Conservation (phyloP, 1,284 basidiomycete genomes). For the Trichosporon ovoides region DNA sequence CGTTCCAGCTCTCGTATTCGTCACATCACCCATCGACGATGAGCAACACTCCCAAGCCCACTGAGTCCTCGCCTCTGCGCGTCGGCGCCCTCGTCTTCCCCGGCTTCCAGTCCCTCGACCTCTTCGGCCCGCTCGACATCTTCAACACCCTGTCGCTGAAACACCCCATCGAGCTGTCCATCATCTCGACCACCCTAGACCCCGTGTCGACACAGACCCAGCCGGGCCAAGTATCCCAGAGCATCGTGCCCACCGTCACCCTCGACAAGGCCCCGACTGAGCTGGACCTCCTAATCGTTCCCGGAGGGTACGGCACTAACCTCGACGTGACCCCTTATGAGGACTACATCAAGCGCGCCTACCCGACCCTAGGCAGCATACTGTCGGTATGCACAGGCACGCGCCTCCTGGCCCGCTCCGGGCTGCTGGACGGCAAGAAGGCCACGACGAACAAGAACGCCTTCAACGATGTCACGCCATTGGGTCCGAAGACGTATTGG, state of each 20-base stretch:
- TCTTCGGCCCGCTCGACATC: constrained; percentile 16
- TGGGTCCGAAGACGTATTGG: neutral
- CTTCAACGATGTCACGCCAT: constrained; percentile 4
- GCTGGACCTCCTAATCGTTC: constrained; percentile 2
- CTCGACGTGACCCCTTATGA: constrained; percentile 14
- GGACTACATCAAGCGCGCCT: constrained; percentile 19
- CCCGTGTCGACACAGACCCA: neutral
- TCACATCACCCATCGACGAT: neutral
- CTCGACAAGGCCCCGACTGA: constrained; percentile 7
- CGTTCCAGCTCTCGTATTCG: no score
- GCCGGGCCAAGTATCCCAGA: constrained; percentile 10
- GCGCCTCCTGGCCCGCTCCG: constrained; percentile 22
- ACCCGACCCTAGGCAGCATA: constrained; percentile 10
- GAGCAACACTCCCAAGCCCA: neutral
- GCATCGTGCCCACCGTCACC: constrained; percentile 18
- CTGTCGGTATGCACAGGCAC: constrained; percentile 26
- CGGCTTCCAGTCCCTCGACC: constrained; percentile 5
- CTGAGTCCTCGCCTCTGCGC: neutral
- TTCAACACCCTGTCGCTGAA: constrained; percentile 13
- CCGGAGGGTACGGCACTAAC: neutral
- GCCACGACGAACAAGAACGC: constrained; percentile 30
- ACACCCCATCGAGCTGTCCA: constrained; percentile 8
- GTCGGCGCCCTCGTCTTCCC: neutral
- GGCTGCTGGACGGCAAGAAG: constrained; percentile 19
- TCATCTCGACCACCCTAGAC: constrained; percentile 16